Conservation (phyloP, 305 asterid species). For the Withania somnifera region DNA sequence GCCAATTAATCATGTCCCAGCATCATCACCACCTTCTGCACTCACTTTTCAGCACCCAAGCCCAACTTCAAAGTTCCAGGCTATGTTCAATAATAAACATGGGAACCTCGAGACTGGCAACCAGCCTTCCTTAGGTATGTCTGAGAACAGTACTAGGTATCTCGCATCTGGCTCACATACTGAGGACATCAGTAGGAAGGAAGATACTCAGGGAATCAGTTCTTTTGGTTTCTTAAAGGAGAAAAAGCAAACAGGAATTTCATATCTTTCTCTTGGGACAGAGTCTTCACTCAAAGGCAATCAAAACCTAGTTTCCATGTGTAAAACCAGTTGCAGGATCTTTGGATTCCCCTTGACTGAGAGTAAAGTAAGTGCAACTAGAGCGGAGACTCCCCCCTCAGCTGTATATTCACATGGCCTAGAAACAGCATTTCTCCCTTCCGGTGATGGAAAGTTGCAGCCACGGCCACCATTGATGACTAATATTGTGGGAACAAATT, state of each 20-base stretch:
- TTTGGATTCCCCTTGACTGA: slow-evolving; percentile 79
- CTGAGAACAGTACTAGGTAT: slow-evolving; percentile 21
- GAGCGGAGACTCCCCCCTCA: slow-evolving; percentile 19
- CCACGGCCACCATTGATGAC: slow-evolving; percentile 28
- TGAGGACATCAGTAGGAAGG: slow-evolving; percentile 13
- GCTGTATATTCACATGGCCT: slow-evolving; percentile 11
- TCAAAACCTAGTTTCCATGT: slow-evolving; percentile 34
- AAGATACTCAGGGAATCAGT: slow-evolving; percentile 13
- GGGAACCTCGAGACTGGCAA: slow-evolving; percentile 21
- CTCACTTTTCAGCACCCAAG: slow-evolving; percentile 35
- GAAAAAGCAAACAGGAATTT: slow-evolving; percentile 7
- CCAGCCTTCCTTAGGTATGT: slow-evolving; percentile 18
- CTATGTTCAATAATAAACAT: slow-evolving; percentile 14
- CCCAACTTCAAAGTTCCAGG: slow-evolving; percentile 23
- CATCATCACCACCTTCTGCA: slow-evolving; percentile 45
- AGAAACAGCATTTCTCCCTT: slow-evolving; percentile 22
- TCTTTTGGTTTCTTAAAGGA: slow-evolving; percentile 20
- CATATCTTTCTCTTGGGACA: slow-evolving; percentile 21
- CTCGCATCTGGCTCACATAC: slow-evolving; percentile 14
- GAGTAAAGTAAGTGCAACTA: slow-evolving; percentile 24
- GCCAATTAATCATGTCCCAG: slow-evolving; percentile 22
- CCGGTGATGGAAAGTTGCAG: slow-evolving; percentile 30
- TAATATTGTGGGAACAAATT: slow-evolving; percentile 37
- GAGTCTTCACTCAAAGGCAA: slow-evolving; percentile 32
- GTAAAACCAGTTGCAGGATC: slow-evolving; percentile 58